These are phyloP conservation scores for Sporothrix curviconia DNA, from an alignment of 2,329 filamentous ascomycete species.

Conservation along the genomic window DNA sequence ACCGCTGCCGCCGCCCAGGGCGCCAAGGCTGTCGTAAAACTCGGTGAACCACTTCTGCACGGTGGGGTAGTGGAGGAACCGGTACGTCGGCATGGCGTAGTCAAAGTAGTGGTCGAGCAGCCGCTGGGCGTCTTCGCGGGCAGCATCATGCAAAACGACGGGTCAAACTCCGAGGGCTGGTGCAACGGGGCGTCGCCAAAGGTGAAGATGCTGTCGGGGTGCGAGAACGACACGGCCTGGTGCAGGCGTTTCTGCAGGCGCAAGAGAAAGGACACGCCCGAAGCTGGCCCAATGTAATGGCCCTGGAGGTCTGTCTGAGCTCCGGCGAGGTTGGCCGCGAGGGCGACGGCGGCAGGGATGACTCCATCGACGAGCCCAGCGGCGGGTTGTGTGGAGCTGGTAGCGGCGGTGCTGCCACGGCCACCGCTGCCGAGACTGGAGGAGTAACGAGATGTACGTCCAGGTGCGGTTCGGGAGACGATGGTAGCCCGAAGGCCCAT, in stretches of 20 bases:
- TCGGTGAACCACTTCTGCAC: conserved; percentile 37
- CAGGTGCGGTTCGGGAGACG: not conserved
- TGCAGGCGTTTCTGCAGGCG: conserved; percentile 43
- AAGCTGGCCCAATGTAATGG: conserved; percentile 41
- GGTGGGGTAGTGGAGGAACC: conserved; percentile 37
- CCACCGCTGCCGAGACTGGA: not conserved
- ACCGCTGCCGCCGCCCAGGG: not conserved
- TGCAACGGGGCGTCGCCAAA: conserved; percentile 37
- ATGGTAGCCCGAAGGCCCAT: not conserved
- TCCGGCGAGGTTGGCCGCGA: conserved; percentile 32
- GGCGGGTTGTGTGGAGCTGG: too few species aligned
- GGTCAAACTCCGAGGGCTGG: not conserved
- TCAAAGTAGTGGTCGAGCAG: conserved; percentile 31
- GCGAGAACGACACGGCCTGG: conserved; percentile 31
- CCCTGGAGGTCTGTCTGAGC: conserved; percentile 39
- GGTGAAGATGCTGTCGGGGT: conserved; percentile 36
- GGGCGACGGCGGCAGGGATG: not conserved
- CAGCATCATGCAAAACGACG: not conserved
- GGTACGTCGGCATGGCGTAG: conserved; percentile 35
- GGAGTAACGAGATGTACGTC: not conserved
- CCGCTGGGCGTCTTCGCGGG: not conserved
- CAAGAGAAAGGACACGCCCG: conserved; percentile 42
- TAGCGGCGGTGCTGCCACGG: not conserved
- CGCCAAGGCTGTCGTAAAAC: conserved; percentile 37
- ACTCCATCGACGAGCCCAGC: too few species aligned